Evolutionary conservation across 768 basidiomycete species (phyloP).

Genomic region (Porpolomopsis calyptriformis): DNA sequence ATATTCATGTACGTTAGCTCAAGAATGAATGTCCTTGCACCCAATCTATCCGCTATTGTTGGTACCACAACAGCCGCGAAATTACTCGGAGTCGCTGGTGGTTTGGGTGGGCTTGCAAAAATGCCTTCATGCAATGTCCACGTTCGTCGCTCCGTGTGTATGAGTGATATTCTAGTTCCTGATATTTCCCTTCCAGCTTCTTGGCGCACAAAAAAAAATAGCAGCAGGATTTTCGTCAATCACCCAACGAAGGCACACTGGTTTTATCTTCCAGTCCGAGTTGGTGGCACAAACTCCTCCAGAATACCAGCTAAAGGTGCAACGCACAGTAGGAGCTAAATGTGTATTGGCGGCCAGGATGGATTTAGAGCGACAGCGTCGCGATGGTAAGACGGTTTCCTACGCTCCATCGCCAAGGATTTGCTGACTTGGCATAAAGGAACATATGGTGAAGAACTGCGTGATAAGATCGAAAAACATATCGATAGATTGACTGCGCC

Average conservation of each 20-base stretch:
- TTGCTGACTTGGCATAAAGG: slow-evolving; percentile 27
- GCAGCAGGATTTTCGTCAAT: slow-evolving; percentile 83
- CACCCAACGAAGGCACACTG: slow-evolving; percentile 85
- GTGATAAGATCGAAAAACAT: slow-evolving; percentile 87
- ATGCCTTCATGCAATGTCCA: slow-evolving; percentile 95
- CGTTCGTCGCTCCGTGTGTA: slow-evolving; percentile 38
- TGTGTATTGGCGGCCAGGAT: slow-evolving; percentile 82
- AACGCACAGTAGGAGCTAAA: slow-evolving; percentile 91
- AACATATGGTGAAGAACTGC: slow-evolving; percentile 68
- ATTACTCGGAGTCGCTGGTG: slow-evolving; percentile 93
- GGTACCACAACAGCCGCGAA: slow-evolving; percentile 98
- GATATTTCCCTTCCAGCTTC: slow-evolving; percentile 42
- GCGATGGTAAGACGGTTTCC: slow-evolving; percentile 53
- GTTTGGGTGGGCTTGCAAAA: slow-evolving; percentile 79
- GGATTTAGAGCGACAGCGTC: slow-evolving; percentile 76
- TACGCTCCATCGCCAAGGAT: slow-evolving; percentile 1
- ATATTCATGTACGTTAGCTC: slow-evolving; percentile 99
- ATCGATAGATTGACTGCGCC: slow-evolving; percentile 89
- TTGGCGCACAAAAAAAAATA: slow-evolving; percentile 91
- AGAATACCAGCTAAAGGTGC: slow-evolving; percentile 85
- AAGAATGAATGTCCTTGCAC: slow-evolving; percentile 95
- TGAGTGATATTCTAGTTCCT: background rate
- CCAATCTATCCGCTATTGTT: slow-evolving; percentile 96
- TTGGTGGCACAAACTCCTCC: slow-evolving; percentile 75
- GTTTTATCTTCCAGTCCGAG: slow-evolving; percentile 93